Base-by-base conservation (phyloP, 2,329 filamentous ascomycete species). In the Cyphellophora attinorum region DNA sequence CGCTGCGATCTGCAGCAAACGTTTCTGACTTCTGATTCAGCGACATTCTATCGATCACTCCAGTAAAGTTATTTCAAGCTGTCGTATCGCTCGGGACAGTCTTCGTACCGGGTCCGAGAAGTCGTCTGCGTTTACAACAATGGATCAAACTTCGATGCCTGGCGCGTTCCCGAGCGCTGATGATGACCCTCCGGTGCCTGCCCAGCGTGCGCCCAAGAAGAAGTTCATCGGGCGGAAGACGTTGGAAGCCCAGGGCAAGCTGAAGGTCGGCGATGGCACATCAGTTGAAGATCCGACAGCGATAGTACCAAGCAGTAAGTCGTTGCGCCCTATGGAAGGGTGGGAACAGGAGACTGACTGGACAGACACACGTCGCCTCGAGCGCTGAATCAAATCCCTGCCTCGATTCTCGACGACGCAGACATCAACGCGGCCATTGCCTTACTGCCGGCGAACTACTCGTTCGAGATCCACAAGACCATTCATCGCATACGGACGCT, bases 391-490 rank as follows among this genome's bases (percentile, higher is more conserved):
- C 84, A 91, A 54, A 83, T 98, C 1, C 89, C 91, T 2, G 70
- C 79, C 11, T 81, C 89, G 44, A 94, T 98, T 44, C 68, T 91
- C 13, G 72, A 93, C 44, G 81, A 98, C 52, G 68, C 78, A 31
- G 83, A 81, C 31, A 82, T 98, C 52, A 89, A 89, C 57, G 81
- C 79, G 29, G 91, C 91, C 3, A 86, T 96, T 39, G 70, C 77
- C 5, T 72, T 98, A 19, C 75, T 98, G 2, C 91, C 91, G 1
- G 67, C 76, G n/a, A 98, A 98, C 66, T 98, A 98, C 70, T 89
- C 84, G 50, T 98, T 98, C 57, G 91, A 98, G 64, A 86, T 98
- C 37, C 91, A 85, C 56, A 98, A 98, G 65, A 98, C 91, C 6
- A 93, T 98, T 51, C 86, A 96, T 60, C 79, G 89, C 31, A 88